A percentile compares a stretch with the other conserved stretches of the same genome.
Conservation (phyloP, 2,329 filamentous ascomycete genomes). For the Clonostachys solani region DNA sequence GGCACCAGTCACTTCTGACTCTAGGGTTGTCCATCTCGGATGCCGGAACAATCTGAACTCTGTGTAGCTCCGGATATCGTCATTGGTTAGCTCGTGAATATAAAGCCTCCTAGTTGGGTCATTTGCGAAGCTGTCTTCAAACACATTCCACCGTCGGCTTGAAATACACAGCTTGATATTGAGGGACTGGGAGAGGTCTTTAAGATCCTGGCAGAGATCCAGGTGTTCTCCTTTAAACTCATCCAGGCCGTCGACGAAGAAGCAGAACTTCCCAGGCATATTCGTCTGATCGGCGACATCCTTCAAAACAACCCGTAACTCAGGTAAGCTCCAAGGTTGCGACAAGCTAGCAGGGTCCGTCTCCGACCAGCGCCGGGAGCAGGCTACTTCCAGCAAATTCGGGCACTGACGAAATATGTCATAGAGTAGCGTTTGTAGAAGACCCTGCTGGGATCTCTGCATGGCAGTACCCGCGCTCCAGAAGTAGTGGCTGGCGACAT, state of each 20-base stretch:
- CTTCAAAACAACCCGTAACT: background rate
- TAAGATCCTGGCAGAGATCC: slow-evolving; percentile 3
- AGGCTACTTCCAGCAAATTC: background rate
- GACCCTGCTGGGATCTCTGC: background rate
- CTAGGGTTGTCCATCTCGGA: background rate
- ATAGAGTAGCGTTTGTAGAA: background rate
- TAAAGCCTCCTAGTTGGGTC: background rate
- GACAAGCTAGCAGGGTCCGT: background rate
- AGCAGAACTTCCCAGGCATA: slow-evolving; percentile 2
- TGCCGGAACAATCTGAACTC: background rate
- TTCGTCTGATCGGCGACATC: background rate
- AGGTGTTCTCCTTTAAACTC: slow-evolving; percentile 8
- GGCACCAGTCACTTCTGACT: background rate
- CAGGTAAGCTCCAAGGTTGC: background rate
- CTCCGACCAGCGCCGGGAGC: background rate
- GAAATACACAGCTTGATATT: background rate
- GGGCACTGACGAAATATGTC: background rate
- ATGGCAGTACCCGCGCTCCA: background rate
- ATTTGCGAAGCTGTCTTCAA: background rate
- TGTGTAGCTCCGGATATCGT: background rate
- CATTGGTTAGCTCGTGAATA: background rate
- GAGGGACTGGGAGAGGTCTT: background rate
- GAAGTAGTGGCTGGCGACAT: background rate
- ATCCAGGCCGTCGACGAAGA: slow-evolving; percentile 12
- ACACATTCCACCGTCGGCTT: background rate